Evolutionary conservation across 2,329 filamentous ascomycete species (phyloP), one percentile per base, ranked within the genome.

Genomic region (Zarea fungicola): DNA sequence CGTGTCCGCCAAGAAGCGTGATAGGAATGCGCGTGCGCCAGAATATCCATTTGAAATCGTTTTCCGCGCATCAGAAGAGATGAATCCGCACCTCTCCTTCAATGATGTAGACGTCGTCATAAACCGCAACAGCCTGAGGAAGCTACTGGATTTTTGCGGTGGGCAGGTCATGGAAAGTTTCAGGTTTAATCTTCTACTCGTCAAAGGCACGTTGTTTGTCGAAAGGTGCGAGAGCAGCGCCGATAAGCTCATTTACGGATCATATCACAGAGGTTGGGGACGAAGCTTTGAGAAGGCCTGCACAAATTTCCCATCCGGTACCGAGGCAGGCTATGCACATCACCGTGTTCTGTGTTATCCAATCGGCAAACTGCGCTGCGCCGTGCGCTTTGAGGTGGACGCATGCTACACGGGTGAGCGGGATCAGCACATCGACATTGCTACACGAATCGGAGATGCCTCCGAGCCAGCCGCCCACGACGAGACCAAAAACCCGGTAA

Each of bases 81-180:
- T 60, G 57, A 57, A 54, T 6, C 58, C 58, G 0, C 18, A 16
- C 2, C 51, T 53, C 41, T 51, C 46, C 18, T 65, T 66, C 21
- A 50, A 57, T 41, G 47, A 60, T 3, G 43, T 65, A 19, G 62
- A 67, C 26, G 23, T 67, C 4, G 44, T 67, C 5, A 48, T 56
- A 25, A 64, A 63, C 41, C 58, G 62, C 5, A 61, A 56, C 18
- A 55, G 48, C 6, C 36, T 59, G 2, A 44, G 49, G 1, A 54
- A 54, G 9, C 42, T 66, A 1, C 53, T 65, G 13, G 50, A 58
- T 19, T 58, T 64, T 35, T 57, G 57, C 39, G 14, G 6, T 2
- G 54, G 52, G 6, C 31, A 37, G 3, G 26, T 37, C 14, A n/a
- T 22, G 2, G 13, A 54, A 1, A 42, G 22, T 19, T 62, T 63